Conservation (phyloP, 1,139 yeast species). For the Zygotorulaspora mrakii region DNA sequence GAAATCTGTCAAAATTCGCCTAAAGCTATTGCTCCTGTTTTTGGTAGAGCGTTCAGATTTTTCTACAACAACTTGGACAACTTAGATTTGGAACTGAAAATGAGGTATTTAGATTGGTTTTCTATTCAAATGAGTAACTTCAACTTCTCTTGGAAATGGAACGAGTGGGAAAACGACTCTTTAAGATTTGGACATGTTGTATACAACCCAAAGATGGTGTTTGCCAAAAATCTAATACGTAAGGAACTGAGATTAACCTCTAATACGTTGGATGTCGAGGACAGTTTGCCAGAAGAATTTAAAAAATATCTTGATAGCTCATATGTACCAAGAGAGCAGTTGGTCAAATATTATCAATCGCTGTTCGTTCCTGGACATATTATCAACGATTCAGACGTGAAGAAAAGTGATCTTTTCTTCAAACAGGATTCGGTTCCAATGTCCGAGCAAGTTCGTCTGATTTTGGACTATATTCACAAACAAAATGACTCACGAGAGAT, state of each 20-base stretch:
- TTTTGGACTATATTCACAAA: slow-evolving; percentile 39
- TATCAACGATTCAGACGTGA: slow-evolving; percentile 29
- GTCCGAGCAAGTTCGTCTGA: slow-evolving; percentile 32
- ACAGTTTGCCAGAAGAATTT: slow-evolving; percentile 74
- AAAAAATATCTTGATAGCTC: slow-evolving; percentile 57
- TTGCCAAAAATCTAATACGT: slow-evolving; percentile 73
- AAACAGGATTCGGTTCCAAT: slow-evolving; percentile 38
- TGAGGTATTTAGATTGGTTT: slow-evolving; percentile 86
- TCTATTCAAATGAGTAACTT: slow-evolving; percentile 89
- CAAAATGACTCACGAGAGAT: slow-evolving; percentile 34
- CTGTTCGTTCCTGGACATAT: slow-evolving; percentile 29
- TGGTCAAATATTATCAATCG: slow-evolving; percentile 38
- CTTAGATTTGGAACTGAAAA: slow-evolving; percentile 71
- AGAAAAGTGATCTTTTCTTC: slow-evolving; percentile 35
- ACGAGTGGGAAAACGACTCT: slow-evolving; percentile 77
- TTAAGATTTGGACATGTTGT: slow-evolving; percentile 36
- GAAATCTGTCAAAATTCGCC: slow-evolving; percentile 86
- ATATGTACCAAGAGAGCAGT: slow-evolving; percentile 39
- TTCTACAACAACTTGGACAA: slow-evolving; percentile 65
- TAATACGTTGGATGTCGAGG: slow-evolving; percentile 62
- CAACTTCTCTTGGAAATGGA: slow-evolving; percentile 98
- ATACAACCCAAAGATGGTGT: slow-evolving; percentile 70
- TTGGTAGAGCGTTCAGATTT: slow-evolving; percentile 88
- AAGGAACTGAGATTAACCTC: slow-evolving; percentile 80
- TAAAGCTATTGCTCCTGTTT: slow-evolving; percentile 88